Evolutionary conservation across 2,329 filamentous ascomycete genomes (phyloP).

Genomic region (Xylariaceae sp.): DNA sequence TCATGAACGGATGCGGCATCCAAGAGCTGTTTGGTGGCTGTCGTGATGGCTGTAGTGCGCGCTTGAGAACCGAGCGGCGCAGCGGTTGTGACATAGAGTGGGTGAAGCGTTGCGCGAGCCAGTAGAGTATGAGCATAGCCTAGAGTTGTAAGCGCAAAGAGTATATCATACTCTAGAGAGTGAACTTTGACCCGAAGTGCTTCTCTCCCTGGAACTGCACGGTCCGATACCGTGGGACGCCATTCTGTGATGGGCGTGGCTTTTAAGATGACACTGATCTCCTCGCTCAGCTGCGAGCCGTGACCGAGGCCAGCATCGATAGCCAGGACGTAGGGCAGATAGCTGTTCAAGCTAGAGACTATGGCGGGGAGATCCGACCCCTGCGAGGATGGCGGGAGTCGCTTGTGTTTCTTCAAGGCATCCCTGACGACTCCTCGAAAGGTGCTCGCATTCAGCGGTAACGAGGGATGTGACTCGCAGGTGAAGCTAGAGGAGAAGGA

Average conservation of each 20-base stretch:
- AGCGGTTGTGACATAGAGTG: slow-evolving; percentile 63
- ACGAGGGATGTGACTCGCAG: slow-evolving; percentile 81
- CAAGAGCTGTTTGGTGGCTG: slow-evolving; percentile 73
- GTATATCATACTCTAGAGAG: slow-evolving; percentile 78
- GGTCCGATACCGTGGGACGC: slow-evolving; percentile 72
- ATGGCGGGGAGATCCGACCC: slow-evolving; percentile 67
- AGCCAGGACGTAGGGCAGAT: slow-evolving; percentile 79
- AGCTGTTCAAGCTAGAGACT: slow-evolving; percentile 65
- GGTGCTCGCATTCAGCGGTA: slow-evolving; percentile 78
- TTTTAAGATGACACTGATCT: slow-evolving; percentile 63
- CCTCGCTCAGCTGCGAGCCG: slow-evolving; percentile 50
- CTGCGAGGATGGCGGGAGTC: slow-evolving; percentile 69
- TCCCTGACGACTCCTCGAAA: slow-evolving; percentile 79
- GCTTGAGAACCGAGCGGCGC: slow-evolving; percentile 61
- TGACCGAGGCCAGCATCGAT: slow-evolving; percentile 68
- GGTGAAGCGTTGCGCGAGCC: slow-evolving; percentile 68
- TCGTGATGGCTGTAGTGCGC: slow-evolving; percentile 64
- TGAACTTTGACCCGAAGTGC: slow-evolving; percentile 63
- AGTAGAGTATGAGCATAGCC: slow-evolving; percentile 70
- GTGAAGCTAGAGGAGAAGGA: slow-evolving; percentile 74
- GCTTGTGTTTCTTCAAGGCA: slow-evolving; percentile 83
- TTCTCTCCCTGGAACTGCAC: slow-evolving; percentile 61
- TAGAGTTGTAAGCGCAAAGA: slow-evolving; percentile 72
- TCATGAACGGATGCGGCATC: slow-evolving; percentile 75
- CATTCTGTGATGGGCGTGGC: slow-evolving; percentile 67